These are phyloP conservation scores for Dillenia suffruticosa DNA, from an alignment of 164 flowering plant genomes.

Conservation along the genomic window DNA sequence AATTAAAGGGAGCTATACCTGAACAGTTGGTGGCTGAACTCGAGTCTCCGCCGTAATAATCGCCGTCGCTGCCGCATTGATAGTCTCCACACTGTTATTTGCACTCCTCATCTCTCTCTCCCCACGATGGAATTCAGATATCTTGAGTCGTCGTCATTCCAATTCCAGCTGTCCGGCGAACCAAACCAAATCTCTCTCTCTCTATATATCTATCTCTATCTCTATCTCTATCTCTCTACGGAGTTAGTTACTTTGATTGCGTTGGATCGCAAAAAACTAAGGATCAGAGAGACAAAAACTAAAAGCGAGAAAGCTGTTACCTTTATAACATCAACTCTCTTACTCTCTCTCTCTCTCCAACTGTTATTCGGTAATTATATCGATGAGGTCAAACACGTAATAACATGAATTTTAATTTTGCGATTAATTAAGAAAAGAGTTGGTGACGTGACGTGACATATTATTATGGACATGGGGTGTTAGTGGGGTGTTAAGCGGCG, in stretches of 20 bases:
- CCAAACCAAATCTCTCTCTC: conserved; percentile 4
- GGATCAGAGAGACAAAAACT: too few species aligned
- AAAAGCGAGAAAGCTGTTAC: conserved; percentile 1
- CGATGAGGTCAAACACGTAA: not conserved
- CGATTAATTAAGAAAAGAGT: too few species aligned
- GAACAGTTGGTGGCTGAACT: conserved; percentile 50
- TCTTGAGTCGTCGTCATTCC: not conserved
- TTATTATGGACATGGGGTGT: too few species aligned
- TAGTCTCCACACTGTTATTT: conserved; percentile 60
- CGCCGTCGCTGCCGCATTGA: conserved; percentile 89
- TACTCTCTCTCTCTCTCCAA: conserved; percentile 15
- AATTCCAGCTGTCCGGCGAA: too few species aligned
- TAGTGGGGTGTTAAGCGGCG: too few species aligned
- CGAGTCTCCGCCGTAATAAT: conserved; percentile 70
- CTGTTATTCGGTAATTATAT: conserved; percentile 27
- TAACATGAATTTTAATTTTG: not conserved
- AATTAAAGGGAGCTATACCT: conserved; percentile 29
- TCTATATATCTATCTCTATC: conserved; percentile 7
- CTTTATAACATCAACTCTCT: conserved; percentile 10
- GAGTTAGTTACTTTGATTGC: too few species aligned
- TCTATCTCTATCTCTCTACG: not conserved
- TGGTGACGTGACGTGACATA: too few species aligned
- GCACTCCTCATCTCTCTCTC: conserved; percentile 27
- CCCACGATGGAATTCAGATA: not conserved
- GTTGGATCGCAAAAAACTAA: too few species aligned